A percentile compares a stretch with the other conserved stretches of the same genome.
These are phyloP conservation scores for Podaxis pistillaris DNA, from an alignment of 768 basidiomycete species.

Conservation along the genomic window DNA sequence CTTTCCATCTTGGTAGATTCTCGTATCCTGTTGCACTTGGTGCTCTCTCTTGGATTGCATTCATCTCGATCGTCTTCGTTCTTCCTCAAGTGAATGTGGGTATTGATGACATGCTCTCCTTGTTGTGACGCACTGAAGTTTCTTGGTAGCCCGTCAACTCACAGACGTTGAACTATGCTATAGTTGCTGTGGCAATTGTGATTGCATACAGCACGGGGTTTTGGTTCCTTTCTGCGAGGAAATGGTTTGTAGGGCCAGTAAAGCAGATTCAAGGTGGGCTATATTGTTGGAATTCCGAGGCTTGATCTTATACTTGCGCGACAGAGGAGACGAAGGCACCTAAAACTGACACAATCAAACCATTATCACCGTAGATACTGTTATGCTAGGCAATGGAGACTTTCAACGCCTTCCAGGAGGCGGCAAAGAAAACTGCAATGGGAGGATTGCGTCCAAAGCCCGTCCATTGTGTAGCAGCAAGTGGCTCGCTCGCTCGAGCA, in stretches of 20 bases:
- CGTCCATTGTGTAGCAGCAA: too few relatives aligned
- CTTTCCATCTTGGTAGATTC: slow-evolving; percentile 67
- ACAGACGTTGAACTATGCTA: slow-evolving; percentile 72
- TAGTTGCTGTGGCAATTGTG: slow-evolving; percentile 77
- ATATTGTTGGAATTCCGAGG: not conserved
- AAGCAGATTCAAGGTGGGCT: slow-evolving; percentile 58
- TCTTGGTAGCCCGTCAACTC: slow-evolving; percentile 55
- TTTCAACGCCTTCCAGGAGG: too few relatives aligned
- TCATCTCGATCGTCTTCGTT: slow-evolving; percentile 74
- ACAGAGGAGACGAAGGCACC: not conserved
- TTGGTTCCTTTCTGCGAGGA: slow-evolving; percentile 69
- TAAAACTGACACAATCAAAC: not conserved
- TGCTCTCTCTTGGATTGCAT: slow-evolving; percentile 67
- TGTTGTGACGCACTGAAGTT: not conserved
- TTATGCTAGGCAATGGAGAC: too few relatives aligned
- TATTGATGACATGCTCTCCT: not conserved
- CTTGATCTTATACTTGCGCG: not conserved
- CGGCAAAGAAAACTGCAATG: too few relatives aligned
- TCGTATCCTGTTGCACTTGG: slow-evolving; percentile 57
- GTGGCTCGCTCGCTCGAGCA: too few relatives aligned
- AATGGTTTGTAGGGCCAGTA: slow-evolving; percentile 72
- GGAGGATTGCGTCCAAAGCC: too few relatives aligned
- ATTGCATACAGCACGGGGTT: slow-evolving; percentile 61
- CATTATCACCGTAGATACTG: not conserved
- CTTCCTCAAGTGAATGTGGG: slow-evolving; percentile 64